Base-by-base conservation (phyloP, 176 grass and related monocot genomes). In the Eremochloa ophiuroides region DNA sequence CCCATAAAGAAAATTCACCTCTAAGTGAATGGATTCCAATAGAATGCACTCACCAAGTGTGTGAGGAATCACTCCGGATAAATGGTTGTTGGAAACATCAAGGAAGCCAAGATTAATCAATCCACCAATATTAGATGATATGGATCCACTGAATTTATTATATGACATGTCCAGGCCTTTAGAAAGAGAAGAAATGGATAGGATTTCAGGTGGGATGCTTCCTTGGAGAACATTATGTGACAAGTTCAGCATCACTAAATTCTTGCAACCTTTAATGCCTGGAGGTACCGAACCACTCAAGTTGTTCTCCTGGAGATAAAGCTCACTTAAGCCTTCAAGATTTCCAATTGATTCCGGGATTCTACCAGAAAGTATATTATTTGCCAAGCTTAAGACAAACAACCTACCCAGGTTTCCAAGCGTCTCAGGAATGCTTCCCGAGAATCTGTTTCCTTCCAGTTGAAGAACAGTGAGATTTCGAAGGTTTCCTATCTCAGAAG, bases 31-130 rank as follows among this genome's bases (percentile, higher is more conserved):
- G 5, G 51, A 69, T 2, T 92, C 30, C 20, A 85, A 10, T 15
- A 77, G 35, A 17, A 89, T 51, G 35, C 85, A 73, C 27, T 84
- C 20, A 11, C 87, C 61, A 6, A 92, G 77, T 28, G 41, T 18
- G 18, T 8, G 17, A 10, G 90, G 90, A 72, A 92, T 89, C 10
- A 50, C 76, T 65, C 83, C 90, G 4, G 8, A 62, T 17, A 92
- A 39, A 1, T 39, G 20, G 8, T 92, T 92, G 2, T 59, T 47
- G 16, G 62, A 66, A 0, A 93, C 40, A 25, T 46, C 43, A 44
- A 93, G 51, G 2, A 44, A 11, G 1, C 42, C 16, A 56, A 93
- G 71, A 62, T 89, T 84, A 13, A 27, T 65, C 48, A 92, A 61
- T 20, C 29, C 13, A 4, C 83, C 84, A 60, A 92, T 69, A 2